Evolutionary conservation across 2,329 filamentous ascomycete species (phyloP), one percentile per base, ranked within the genome.

Genomic region (Paraphaeosphaeria minitans): DNA sequence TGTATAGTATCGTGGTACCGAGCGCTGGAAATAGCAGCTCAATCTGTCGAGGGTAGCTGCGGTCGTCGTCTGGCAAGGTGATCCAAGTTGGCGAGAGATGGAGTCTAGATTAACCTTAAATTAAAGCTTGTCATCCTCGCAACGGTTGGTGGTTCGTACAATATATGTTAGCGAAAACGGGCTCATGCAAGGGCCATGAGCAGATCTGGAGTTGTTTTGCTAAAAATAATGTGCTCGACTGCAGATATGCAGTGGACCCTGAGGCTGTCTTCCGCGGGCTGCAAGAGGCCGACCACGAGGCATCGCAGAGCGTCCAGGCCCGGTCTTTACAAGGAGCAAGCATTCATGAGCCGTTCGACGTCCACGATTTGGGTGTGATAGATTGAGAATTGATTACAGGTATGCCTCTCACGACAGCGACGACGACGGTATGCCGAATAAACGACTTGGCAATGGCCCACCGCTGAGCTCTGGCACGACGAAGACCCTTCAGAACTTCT

Each of bases 91-190:
- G 59, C 66, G 71, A 68, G 62, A 68, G 66, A 75, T 74, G 71
- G 73, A 71, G 62, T 64, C 60, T 70, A 75, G 66, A 75, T 77
- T 77, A 75, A 75, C 68, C 68, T 74, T 74, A 74, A 70, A 73
- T 76, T 76, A 75, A 76, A 72, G 73, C 73, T 74, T 77, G 72
- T 75, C 70, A 65, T 48, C 69, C 57, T 24, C 60, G 67, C 65
- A 59, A 57, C 62, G 52, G 61, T 58, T 59, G 59, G 60, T 59
- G 57, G 58, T 66, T 63, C 64, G 66, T 58, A 55, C 55, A 65
- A 70, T 69, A 58, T 66, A 67, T 53, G 29, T 70, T 68, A 67
- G 68, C 69, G 66, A 69, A 61, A 61, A 66, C 53, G 57, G 55
- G 57, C 46, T 63, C 39, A 68, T 73, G 71, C 70, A 72, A 69